Evolutionary conservation across 1,139 yeast species (phyloP), one percentile per base, ranked within the genome.

Genomic region (Yamadazyma buinensis): DNA sequence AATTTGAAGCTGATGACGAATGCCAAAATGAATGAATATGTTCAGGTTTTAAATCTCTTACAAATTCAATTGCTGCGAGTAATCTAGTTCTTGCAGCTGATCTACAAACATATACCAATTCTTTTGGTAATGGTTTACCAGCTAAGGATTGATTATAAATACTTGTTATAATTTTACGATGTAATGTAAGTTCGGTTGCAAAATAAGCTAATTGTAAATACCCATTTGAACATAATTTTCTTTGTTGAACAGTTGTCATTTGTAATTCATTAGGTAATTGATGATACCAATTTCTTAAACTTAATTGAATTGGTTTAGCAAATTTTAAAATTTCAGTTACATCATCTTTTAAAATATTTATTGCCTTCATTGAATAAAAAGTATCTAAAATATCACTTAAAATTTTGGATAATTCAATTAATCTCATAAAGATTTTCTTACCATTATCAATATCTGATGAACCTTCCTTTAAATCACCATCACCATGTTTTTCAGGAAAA

Each of bases 21-120:
- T 84, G 92, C 96, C 96, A 88, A 57, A 86, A 87, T 8, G 94
- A 77, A 51, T 80, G 88, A 34, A 84, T 74, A 51, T 87, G 95
- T 45, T 86, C 95, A 3, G 84, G 83, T 46, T 80, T 80, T 49
- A 88, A 68, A 39, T 77, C 82, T 37, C 82, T 63, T 9, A 86
- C 82, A 59, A 87, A 85, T 35, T 85, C 94, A 41, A 86, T 75
- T 1, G 95, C 84, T 0, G 95, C 95, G 13, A 77, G 59, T 12
- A 88, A 63, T 46, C 97, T 66, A 1, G 95, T 83, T 41, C 73
- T 77, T 1, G 96, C 96, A 0, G 96, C 95, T 19, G 81, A 69
- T 29, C 95, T 72, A 54, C 96, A 86, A 2, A 88, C 90, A 29
- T 65, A 66, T 3, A 80, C 67, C 36, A 68, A 50, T 34, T 87